phyloP scores from a whole-genome alignment of 768 basidiomycete species.

The Lactarius hengduanensis region DNA sequence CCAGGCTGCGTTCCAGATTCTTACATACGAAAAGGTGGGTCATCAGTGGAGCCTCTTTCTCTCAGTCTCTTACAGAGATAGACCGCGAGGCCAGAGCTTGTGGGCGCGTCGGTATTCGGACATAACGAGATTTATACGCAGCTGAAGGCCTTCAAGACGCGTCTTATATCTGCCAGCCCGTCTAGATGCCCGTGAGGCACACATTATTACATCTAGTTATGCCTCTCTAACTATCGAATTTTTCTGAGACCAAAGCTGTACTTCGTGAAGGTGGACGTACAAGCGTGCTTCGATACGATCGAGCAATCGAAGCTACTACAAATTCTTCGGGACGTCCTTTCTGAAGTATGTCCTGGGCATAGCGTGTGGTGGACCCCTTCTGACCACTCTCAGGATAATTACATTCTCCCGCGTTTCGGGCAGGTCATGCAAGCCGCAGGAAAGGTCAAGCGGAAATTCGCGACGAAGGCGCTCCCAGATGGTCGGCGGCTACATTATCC shows the following conservation, averaged over 20 bases:
- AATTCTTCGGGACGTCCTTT: constrained; percentile 71
- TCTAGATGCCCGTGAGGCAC: constrained; percentile 52
- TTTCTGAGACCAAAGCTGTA: constrained; percentile 74
- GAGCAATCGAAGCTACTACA: constrained; percentile 81
- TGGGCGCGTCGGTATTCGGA: constrained; percentile 83
- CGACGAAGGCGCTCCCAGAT: constrained; percentile 64
- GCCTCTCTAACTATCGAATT: background rate
- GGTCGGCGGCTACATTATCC: constrained; percentile 41
- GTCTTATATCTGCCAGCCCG: constrained; percentile 39
- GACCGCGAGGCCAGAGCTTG: constrained; percentile 57
- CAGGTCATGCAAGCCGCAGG: constrained; percentile 58
- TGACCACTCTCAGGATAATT: constrained; percentile 52
- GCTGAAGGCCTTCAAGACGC: constrained; percentile 67
- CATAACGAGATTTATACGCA: constrained; percentile 77
- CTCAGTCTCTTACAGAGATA: constrained; percentile 35
- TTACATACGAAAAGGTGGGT: constrained; percentile 82
- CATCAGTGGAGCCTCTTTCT: background rate
- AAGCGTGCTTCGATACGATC: constrained; percentile 95
- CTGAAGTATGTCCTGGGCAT: constrained; percentile 49
- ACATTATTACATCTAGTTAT: background rate
- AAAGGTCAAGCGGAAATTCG: constrained; percentile 54
- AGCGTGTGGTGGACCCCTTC: background rate
- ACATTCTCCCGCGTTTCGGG: constrained; percentile 69
- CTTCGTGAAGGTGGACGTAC: constrained; percentile 96
- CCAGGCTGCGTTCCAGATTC: constrained; percentile 78